phyloP scores from a whole-genome alignment of 1,284 basidiomycete species.

The Ustilago loliicola region DNA sequence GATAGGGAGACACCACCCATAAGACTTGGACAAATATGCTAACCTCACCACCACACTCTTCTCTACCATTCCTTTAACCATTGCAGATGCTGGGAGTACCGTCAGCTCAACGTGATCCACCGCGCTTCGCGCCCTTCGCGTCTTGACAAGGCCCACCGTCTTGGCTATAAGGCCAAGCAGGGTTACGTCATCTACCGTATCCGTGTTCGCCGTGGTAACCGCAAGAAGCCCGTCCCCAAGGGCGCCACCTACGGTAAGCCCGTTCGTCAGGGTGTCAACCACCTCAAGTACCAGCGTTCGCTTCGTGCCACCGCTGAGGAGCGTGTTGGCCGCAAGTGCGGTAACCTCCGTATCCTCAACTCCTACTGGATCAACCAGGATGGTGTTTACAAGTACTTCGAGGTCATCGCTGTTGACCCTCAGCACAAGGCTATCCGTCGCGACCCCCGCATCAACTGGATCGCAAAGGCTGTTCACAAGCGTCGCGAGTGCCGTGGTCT shows the following conservation, averaged over 20 bases:
- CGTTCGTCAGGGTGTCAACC: slow-evolving; percentile 99
- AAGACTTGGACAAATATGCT: neutral
- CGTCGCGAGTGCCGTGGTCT: slow-evolving; percentile 97
- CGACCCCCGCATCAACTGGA: slow-evolving; percentile 99
- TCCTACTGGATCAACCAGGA: slow-evolving; percentile 99
- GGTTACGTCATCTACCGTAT: slow-evolving; percentile 98
- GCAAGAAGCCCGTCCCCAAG: slow-evolving; percentile 98
- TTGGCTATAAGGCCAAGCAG: slow-evolving; percentile 99
- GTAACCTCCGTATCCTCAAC: slow-evolving; percentile 89
- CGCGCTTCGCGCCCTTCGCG: slow-evolving; percentile 96
- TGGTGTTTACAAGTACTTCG: slow-evolving; percentile 99
- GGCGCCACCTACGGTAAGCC: slow-evolving; percentile 98
- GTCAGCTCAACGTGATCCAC: slow-evolving; percentile 96
- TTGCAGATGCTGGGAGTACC: slow-evolving; percentile 90
- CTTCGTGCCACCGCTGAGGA: slow-evolving; percentile 95
- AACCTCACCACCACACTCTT: neutral
- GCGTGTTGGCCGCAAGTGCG: slow-evolving; percentile 95
- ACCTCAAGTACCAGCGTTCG: slow-evolving; percentile 97
- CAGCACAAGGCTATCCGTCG: slow-evolving; percentile 91
- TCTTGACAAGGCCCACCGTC: slow-evolving; percentile 97
- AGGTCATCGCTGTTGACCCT: slow-evolving; percentile 97
- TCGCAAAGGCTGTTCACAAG: slow-evolving; percentile 98
- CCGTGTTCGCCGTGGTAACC: slow-evolving; percentile 97
- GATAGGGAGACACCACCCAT: neutral
- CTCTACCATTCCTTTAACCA: neutral